Percentiles rank a stretch among this genome's conserved stretches.
Conservation (phyloP, 495 filamentous ascomycete species). For the Penicillium ochrochloron region DNA sequence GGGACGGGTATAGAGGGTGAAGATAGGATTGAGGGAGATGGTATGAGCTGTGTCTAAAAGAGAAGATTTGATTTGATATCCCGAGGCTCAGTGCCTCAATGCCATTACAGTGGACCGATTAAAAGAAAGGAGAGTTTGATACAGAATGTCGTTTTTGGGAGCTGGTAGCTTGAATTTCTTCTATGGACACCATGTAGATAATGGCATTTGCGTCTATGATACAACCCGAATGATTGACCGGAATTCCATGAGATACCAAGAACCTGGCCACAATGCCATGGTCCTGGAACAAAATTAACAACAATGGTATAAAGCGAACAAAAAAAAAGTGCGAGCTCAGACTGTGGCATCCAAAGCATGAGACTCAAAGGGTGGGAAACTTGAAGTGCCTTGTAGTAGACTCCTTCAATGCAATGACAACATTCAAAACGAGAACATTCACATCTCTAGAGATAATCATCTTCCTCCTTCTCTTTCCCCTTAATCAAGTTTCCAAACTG, state of each 20-base stretch:
- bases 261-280: not conserved
- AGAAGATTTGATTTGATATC: slow-evolving; percentile 8
- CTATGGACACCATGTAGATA: not conserved
- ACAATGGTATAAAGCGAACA: slow-evolving; percentile 12
- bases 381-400: not conserved
- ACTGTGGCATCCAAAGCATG: not conserved
- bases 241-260: not conserved
- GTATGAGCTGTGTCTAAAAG: not conserved
- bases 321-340: not conserved
- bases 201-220: not conserved
- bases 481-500: slow-evolving; percentile 46
- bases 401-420: not conserved
- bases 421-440: not conserved
- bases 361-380: not conserved
- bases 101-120: not conserved
- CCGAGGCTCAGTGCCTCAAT: slow-evolving; percentile 7
- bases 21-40: slow-evolving; percentile 10
- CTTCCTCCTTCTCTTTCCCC: slow-evolving; percentile 37
- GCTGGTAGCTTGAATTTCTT: not conserved
- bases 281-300: not conserved
- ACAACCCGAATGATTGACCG: not conserved
- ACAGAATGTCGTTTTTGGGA: not conserved
- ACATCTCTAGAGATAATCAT: slow-evolving; percentile 1
- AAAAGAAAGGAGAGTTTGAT: not conserved
- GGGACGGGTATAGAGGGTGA: slow-evolving; percentile 23